Evolutionary conservation across 192 early-diverging fungal species (phyloP).

Genomic region (Entomortierella beljakovae): DNA sequence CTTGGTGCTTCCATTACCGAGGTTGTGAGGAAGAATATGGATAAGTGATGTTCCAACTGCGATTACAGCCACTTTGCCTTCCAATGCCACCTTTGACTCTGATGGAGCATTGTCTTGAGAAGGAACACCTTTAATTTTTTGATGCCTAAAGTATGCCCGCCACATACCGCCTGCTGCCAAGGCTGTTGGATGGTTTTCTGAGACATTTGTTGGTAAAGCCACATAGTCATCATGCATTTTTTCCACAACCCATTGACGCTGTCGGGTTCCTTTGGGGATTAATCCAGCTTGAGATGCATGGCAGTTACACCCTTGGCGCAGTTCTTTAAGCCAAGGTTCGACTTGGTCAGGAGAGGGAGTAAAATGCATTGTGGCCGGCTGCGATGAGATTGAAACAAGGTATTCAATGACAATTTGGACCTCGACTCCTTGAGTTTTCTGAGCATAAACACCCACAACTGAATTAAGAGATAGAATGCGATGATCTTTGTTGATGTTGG

Average conservation of each 20-base stretch:
- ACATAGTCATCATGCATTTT: constrained; percentile 44
- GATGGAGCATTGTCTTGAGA: constrained; percentile 3
- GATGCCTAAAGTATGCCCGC: constrained; percentile 39
- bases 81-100: constrained; percentile 36
- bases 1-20: constrained; percentile 44
- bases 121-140: constrained; percentile 46
- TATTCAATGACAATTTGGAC: constrained; percentile 37
- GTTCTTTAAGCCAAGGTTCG: constrained; percentile 30
- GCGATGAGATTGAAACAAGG: constrained; percentile 48
- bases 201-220: constrained; percentile 36
- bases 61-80: constrained; percentile 35
- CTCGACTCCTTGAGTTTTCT: constrained; percentile 12
- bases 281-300: constrained; percentile 47
- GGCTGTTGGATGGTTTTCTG: constrained; percentile 41
- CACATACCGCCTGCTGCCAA: constrained; percentile 51
- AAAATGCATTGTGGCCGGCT: constrained; percentile 48
- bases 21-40: constrained; percentile 44
- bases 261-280: constrained; percentile 40
- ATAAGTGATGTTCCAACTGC: constrained; percentile 27
- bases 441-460: constrained; percentile 36
- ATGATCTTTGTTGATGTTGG: constrained; percentile 39
- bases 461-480: constrained; percentile 41
- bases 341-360: constrained; percentile 42
- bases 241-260: constrained; percentile 49
- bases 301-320: constrained; percentile 48